Evolutionary conservation across 1,284 basidiomycete genomes (phyloP).

Genomic region (Cryptococcus jaspeensis): DNA sequence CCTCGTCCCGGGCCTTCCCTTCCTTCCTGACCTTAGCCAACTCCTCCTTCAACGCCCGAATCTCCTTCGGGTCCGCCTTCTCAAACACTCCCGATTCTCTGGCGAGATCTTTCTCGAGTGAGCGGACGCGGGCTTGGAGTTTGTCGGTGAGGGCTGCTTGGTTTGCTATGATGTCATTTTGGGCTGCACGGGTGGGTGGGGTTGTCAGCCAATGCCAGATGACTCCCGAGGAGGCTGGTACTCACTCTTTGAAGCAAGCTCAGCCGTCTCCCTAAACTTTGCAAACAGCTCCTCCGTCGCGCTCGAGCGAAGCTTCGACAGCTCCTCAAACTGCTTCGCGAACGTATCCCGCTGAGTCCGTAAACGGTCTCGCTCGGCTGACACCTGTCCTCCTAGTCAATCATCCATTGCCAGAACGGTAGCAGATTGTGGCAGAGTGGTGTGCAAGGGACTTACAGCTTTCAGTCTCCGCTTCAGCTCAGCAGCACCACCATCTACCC

Average conservation of each 20-base stretch:
- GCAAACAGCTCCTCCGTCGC: conserved; percentile 35
- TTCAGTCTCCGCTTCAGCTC: conserved; percentile 18
- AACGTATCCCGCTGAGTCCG: conserved; percentile 38
- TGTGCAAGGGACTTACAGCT: conserved; percentile 11
- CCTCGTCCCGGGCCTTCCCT: conserved; percentile 33
- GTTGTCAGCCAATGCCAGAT: neutral
- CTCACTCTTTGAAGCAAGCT: conserved; percentile 37
- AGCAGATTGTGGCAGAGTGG: neutral
- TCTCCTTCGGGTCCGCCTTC: conserved; percentile 33
- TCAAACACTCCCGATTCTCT: conserved; percentile 4
- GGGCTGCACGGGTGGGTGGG: conserved; percentile 33
- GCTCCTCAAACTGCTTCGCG: conserved; percentile 47
- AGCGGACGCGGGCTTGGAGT: conserved; percentile 27
- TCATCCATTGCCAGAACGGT: neutral
- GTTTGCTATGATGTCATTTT: conserved; percentile 43
- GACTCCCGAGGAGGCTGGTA: neutral
- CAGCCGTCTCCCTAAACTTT: conserved; percentile 42
- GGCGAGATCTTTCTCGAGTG: conserved; percentile 38
- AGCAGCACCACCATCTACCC: conserved; percentile 7
- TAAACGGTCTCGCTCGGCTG: conserved; percentile 31
- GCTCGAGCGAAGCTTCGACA: conserved; percentile 36
- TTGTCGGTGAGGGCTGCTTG: conserved; percentile 40
- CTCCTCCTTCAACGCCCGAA: conserved; percentile 39
- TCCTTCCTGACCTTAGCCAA: conserved; percentile 29
- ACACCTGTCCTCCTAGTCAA: no score